phyloP scores from a whole-genome alignment of 2,329 filamentous ascomycete genomes.

The Arthrinium puccinioides region DNA sequence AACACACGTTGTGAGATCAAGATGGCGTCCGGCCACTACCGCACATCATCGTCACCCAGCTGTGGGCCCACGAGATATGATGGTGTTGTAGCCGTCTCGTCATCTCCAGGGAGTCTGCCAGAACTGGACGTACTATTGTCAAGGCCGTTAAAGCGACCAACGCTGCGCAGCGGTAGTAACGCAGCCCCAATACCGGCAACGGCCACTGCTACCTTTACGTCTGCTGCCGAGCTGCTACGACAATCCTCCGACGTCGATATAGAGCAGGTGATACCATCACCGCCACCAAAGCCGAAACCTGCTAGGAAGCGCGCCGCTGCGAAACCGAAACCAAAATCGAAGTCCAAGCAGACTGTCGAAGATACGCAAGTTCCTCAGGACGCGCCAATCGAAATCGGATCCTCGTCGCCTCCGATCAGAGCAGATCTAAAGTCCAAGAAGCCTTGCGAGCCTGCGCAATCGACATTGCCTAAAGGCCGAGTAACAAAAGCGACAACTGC shows the following conservation, averaged over 20 bases:
- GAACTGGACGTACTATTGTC: conserved; percentile 41
- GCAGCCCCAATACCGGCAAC: conserved; percentile 28
- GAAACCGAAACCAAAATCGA: conserved; percentile 6
- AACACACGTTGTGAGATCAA: conserved; percentile 1
- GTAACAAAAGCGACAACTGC: conserved; percentile 8
- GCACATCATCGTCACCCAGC: no score
- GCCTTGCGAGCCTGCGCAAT: conserved; percentile 5
- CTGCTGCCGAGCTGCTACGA: conserved; percentile 29
- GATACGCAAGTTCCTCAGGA: conserved; percentile 1
- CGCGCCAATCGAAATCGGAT: conserved; percentile 11
- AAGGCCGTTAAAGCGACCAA: conserved; percentile 18
- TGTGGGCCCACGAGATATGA: conserved; percentile 13
- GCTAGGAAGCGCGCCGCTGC: conserved; percentile 4
- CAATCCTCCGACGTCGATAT: conserved; percentile 23
- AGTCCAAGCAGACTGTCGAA: not conserved
- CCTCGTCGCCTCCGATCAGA: conserved; percentile 19
- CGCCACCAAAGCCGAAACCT: conserved; percentile 12
- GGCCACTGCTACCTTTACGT: conserved; percentile 31
- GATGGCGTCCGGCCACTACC: conserved; percentile 27
- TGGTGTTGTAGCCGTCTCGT: conserved; percentile 30
- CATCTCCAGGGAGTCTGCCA: conserved; percentile 50
- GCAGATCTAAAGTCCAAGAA: conserved; percentile 28
- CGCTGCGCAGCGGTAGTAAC: conserved; percentile 28
- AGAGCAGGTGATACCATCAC: conserved; percentile 16
- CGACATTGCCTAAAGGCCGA: conserved; percentile 6